These are phyloP conservation scores for Coelastrella sp. DNA, from an alignment of 139 green algal genomes.

Conservation along the genomic window DNA sequence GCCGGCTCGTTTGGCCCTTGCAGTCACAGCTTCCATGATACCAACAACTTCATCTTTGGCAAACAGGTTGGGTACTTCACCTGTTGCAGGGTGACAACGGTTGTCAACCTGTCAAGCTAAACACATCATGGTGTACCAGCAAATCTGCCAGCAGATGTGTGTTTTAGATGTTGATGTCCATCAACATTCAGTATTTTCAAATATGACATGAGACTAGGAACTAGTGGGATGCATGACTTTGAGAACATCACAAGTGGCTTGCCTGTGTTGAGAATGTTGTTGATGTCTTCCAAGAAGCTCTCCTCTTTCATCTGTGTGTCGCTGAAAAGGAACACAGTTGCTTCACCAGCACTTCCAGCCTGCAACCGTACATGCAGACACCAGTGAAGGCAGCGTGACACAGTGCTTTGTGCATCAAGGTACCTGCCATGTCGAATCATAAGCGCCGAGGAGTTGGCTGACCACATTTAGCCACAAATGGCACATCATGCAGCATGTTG, in stretches of 20 bases:
- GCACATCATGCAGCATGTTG: background rate
- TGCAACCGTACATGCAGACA: too few relatives aligned
- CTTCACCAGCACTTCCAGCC: slow-evolving; percentile 56
- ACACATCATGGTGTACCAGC: too few relatives aligned
- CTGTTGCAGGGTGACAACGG: slow-evolving; percentile 9
- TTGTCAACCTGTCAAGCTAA: too few relatives aligned
- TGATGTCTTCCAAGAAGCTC: slow-evolving; percentile 84
- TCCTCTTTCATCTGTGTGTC: slow-evolving; percentile 87
- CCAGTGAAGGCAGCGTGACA: too few relatives aligned
- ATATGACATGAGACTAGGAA: too few relatives aligned
- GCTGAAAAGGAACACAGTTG: slow-evolving; percentile 78
- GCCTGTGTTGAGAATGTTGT: slow-evolving; percentile 89
- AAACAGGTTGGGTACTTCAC: slow-evolving; percentile 82
- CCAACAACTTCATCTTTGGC: slow-evolving; percentile 78
- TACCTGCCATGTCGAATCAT: too few relatives aligned
- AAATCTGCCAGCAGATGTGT: background rate
- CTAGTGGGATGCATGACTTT: too few relatives aligned
- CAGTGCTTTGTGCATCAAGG: too few relatives aligned
- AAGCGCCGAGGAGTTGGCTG: too few relatives aligned
- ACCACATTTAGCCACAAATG: background rate
- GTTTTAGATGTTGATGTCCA: too few relatives aligned
- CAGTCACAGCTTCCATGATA: slow-evolving; percentile 65
- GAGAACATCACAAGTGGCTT: background rate
- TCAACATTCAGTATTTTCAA: too few relatives aligned
- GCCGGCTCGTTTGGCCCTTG: slow-evolving; percentile 60